These are phyloP conservation scores for Sequoiadendron giganteum DNA, from an alignment of 75 land plant species.

Conservation along the genomic window DNA sequence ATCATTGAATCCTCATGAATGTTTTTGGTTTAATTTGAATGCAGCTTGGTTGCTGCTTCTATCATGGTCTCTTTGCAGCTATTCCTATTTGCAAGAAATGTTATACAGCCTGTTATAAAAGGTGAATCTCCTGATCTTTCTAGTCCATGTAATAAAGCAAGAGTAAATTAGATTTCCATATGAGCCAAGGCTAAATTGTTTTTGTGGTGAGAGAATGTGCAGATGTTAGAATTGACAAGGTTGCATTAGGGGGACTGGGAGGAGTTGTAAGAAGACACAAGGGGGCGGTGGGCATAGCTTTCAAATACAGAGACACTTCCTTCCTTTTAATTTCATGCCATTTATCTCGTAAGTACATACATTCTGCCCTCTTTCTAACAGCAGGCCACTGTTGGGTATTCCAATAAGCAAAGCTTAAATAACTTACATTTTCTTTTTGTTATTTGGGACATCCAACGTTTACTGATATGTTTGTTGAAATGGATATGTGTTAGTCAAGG, in stretches of 20 bases:
- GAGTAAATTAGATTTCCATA: neutral
- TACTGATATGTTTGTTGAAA: too few species aligned
- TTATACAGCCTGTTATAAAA: slow-evolving; percentile 17
- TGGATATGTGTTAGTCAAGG: too few species aligned
- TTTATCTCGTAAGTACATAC: slow-evolving; percentile 56
- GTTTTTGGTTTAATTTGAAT: neutral
- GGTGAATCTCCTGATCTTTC: slow-evolving; percentile 13
- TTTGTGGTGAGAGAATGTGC: slow-evolving; percentile 7
- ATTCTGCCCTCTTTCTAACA: neutral
- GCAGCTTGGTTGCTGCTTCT: slow-evolving; percentile 40
- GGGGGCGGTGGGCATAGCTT: slow-evolving; percentile 73
- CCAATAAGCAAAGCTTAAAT: too few species aligned
- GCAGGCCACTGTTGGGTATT: too few species aligned
- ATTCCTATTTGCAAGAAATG: slow-evolving; percentile 29
- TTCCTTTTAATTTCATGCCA: slow-evolving; percentile 75
- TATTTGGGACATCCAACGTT: too few species aligned
- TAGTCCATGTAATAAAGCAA: neutral
- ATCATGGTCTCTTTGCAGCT: slow-evolving; percentile 44
- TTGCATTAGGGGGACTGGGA: slow-evolving; percentile 40
- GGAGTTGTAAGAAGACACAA: slow-evolving; percentile 49
- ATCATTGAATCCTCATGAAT: neutral
- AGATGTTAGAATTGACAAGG: slow-evolving; percentile 39
- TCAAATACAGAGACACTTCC: slow-evolving; percentile 44
- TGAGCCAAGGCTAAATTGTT: neutral
- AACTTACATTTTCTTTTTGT: too few species aligned